These are phyloP conservation scores for Sechiopsis laciniata DNA, from an alignment of 306 rosid genomes.

Conservation along the genomic window DNA sequence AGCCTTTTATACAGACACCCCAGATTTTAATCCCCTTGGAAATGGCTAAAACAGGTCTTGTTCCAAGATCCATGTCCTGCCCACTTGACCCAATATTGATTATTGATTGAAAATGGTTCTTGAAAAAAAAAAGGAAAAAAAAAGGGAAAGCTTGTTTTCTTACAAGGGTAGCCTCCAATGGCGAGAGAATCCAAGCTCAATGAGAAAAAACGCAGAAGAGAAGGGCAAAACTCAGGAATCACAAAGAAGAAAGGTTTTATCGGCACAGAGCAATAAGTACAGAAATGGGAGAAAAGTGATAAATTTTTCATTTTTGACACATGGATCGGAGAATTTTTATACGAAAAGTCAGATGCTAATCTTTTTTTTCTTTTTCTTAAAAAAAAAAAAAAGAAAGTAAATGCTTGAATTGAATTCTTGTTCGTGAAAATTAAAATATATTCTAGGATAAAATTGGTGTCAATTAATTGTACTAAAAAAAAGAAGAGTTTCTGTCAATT, in stretches of 20 bases:
- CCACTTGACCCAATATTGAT: slow-evolving; percentile 1
- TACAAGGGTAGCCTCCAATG: slow-evolving; percentile 11
- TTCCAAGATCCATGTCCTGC: slow-evolving; percentile 13
- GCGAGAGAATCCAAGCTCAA: slow-evolving; percentile 17
- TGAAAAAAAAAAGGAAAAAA: background rate
- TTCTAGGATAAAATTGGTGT: background rate
- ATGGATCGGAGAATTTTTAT: background rate
- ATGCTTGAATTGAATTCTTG: background rate
- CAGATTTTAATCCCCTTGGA: background rate
- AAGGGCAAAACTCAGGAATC: slow-evolving; percentile 12
- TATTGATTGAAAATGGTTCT: background rate
- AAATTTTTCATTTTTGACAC: background rate
- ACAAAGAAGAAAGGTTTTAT: slow-evolving; percentile 3
- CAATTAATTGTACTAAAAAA: background rate
- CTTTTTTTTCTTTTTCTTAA: background rate
- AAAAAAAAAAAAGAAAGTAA: background rate
- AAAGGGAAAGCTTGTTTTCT: background rate
- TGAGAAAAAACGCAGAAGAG: background rate
- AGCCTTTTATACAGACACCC: background rate
- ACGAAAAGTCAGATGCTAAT: background rate
- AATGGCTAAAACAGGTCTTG: background rate
- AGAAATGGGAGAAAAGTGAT: background rate
- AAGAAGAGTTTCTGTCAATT: background rate
- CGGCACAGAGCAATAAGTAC: background rate
- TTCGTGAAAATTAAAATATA: background rate